Evolutionary conservation across 164 flowering plant genomes (phyloP).

Genomic region (Pachysandra terminalis): DNA sequence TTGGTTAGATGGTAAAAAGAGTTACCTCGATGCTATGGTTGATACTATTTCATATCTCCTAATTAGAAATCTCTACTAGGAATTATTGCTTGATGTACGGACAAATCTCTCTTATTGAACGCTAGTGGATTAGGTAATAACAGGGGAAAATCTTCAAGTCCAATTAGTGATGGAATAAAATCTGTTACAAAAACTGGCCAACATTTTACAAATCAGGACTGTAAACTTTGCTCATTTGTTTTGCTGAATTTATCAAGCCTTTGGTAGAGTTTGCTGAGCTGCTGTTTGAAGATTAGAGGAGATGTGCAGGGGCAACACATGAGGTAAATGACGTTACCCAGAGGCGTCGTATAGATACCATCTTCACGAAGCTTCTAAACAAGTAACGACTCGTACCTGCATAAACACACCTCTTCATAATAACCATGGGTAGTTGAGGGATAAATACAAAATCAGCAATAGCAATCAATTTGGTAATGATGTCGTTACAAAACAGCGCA

Average conservation of each 20-base stretch:
- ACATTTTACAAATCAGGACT: constrained; percentile 2
- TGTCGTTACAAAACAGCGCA: not conserved
- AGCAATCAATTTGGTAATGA: not conserved
- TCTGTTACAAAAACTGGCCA: not conserved
- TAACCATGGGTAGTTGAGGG: too few relatives aligned
- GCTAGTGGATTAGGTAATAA: too few relatives aligned
- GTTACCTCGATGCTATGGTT: too few relatives aligned
- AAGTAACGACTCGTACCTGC: constrained; percentile 77
- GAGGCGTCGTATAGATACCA: constrained; percentile 86
- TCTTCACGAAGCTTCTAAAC: constrained; percentile 69
- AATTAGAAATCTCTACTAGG: too few relatives aligned
- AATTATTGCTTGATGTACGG: too few relatives aligned
- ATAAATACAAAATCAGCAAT: not conserved
- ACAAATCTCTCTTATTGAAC: too few relatives aligned
- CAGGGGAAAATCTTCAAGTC: too few relatives aligned
- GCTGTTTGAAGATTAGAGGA: constrained; percentile 48
- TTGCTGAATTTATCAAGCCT: constrained; percentile 53
- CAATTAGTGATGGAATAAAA: too few relatives aligned
- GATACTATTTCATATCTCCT: too few relatives aligned
- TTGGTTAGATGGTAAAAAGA: too few relatives aligned
- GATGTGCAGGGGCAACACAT: constrained; percentile 94
- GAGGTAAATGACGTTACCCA: constrained; percentile 90
- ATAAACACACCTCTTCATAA: constrained; percentile 11
- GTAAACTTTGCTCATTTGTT: not conserved
- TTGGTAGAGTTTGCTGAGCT: constrained; percentile 46